Percentiles rank a stretch among this genome's conserved stretches.
Conservation (phyloP, 78 protist species). For the Neovahlkampfia damariscottae region DNA sequence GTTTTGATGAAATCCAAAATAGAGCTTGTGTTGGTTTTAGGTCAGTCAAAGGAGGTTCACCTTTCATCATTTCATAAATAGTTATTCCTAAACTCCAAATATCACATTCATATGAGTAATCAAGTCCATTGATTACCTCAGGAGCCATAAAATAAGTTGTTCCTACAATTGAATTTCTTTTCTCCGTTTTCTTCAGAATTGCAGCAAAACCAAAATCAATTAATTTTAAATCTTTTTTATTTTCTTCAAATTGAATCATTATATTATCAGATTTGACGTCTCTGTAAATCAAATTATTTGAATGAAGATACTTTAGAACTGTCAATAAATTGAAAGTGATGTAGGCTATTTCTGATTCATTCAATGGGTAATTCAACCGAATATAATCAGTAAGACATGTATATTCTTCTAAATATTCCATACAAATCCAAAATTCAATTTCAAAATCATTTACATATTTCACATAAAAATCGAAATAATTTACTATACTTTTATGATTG, state of each 20-base stretch:
- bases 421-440: conserved; percentile 75
- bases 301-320: conserved; percentile 67
- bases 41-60: conserved; percentile 75
- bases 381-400: conserved; percentile 66
- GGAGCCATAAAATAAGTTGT: conserved; percentile 48
- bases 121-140: conserved; percentile 77
- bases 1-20: conserved; percentile 75
- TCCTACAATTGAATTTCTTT: conserved; percentile 71
- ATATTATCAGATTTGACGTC: conserved; percentile 86
- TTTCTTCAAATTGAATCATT: conserved; percentile 50
- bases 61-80: conserved; percentile 78
- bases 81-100: conserved; percentile 88
- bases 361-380: conserved; percentile 28
- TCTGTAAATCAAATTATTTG: conserved; percentile 66
- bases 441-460: conserved; percentile 1
- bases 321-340: conserved; percentile 41
- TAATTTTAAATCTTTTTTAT: conserved; percentile 65
- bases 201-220: conserved; percentile 88
- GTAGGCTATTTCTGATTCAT: conserved; percentile 66
- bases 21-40: conserved; percentile 80
- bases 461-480: conserved; percentile 14
- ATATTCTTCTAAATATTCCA: conserved; percentile 85
- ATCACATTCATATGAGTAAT: conserved; percentile 72
- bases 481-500: conserved; percentile 9
- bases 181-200: conserved; percentile 58